Evolutionary conservation across 2,329 filamentous ascomycete genomes (phyloP), one percentile per base, ranked within the genome.

Genomic region (Colletotrichum destructivum): DNA sequence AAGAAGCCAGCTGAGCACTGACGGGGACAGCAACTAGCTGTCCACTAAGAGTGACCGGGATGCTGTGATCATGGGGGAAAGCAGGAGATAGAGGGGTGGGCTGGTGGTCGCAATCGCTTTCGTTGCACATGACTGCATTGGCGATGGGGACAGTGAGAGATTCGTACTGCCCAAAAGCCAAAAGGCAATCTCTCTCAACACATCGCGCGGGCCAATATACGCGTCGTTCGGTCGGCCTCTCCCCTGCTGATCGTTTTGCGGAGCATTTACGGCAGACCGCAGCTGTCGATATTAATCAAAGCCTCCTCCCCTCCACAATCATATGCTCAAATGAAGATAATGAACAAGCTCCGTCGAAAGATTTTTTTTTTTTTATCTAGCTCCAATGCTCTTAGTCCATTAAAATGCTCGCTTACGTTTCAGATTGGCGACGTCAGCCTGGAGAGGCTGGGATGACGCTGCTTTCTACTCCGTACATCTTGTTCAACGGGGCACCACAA

Each of bases 211-310:
- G 31, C 26, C 23, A 40, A 23, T 47, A n/a, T 35, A 61, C 57
- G 46, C 35, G 18, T 59, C 15, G 38, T 49, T 15, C 18, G 47
- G 52, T 54, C 26, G 57, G 51, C 51, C 21, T 51, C 38, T 35
- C 21, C 51, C 31, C 40, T 63, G 40, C 40, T 63, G 40, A 63
- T 69, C 54, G 49, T 59, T 52, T 55, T 44, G 54, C 47, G 49
- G 55, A 49, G 46, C 62, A 47, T 61, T 56, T 62, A 52, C 66
- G 31, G 54, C 59, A 69, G 54, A 59, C 66, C 40, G 54, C 59
- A 69, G 54, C 52, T 54, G 16, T 47, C 59, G 52, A 69, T 63
- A 69, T 69, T 71, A 71, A 69, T 69, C 59, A 52, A 69, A 63
- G 54, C 9, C 31, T 31, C 31, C 31, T 31, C 6, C 31, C 31